Percentiles rank a stretch among this genome's conserved stretches.
phyloP scores from a whole-genome alignment of 2,329 filamentous ascomycete species.

The Talaromyces atroroseus region DNA sequence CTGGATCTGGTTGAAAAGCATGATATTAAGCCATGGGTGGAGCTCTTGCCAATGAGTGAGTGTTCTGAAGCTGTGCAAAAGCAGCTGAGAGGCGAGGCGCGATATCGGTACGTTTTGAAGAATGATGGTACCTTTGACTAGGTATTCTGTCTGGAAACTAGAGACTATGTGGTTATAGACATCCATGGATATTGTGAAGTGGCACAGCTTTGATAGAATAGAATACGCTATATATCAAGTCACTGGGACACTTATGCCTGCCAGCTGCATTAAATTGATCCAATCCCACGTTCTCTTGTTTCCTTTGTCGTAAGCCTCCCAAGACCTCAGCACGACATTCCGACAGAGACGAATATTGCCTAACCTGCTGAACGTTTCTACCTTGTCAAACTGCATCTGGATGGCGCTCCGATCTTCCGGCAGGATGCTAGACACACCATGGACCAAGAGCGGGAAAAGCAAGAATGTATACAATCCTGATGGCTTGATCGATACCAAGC shows the following conservation, averaged over 20 bases:
- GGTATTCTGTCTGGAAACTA: neutral
- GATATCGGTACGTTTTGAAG: constrained; percentile 32
- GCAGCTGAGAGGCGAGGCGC: constrained; percentile 28
- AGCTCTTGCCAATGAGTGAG: constrained; percentile 24
- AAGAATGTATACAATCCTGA: neutral
- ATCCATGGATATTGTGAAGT: too few species aligned
- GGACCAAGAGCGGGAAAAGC: neutral
- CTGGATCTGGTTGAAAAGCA: constrained; percentile 26
- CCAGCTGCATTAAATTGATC: neutral
- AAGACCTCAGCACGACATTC: neutral
- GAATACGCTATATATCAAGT: neutral
- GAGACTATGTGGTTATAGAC: too few species aligned
- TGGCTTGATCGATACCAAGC: neutral
- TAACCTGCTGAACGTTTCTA: neutral
- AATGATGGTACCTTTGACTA: constrained; percentile 16
- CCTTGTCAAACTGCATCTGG: neutral
- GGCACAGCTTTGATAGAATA: neutral
- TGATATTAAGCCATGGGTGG: constrained; percentile 26
- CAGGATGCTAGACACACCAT: neutral
- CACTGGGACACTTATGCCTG: neutral
- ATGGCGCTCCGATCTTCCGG: neutral
- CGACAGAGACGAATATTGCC: constrained; percentile 11
- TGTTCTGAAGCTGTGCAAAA: constrained; percentile 29
- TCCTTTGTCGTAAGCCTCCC: neutral
- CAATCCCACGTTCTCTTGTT: neutral